Percentiles rank a stretch among this genome's conserved stretches.
Evolutionary conservation across 139 green algal genomes (phyloP).

Genomic region (Chlorella vulgaris): DNA sequence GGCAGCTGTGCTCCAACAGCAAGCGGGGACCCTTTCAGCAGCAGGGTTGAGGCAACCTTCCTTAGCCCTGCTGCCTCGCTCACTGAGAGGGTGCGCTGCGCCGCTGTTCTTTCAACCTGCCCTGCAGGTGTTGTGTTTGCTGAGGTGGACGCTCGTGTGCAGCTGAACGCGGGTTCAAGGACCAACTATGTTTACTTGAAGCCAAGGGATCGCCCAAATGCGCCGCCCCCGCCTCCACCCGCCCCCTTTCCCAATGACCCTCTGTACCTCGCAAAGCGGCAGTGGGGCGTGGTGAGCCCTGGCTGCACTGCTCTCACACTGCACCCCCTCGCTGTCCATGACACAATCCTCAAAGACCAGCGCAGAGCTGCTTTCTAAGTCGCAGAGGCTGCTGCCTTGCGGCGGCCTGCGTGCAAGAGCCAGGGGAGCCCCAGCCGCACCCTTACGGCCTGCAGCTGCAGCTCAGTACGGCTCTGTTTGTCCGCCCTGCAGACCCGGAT

Average conservation of each 20-base stretch:
- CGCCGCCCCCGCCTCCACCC: background rate
- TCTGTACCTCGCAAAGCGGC: background rate
- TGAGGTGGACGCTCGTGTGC: background rate
- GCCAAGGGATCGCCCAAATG: background rate
- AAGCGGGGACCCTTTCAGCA: background rate
- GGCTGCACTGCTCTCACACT: too few relatives aligned
- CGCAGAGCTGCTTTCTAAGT: too few relatives aligned
- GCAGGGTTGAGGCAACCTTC: too few relatives aligned
- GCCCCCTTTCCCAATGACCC: background rate
- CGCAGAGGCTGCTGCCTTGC: too few relatives aligned
- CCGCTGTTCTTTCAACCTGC: background rate
- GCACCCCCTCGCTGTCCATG: too few relatives aligned
- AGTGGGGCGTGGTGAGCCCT: constrained; percentile 1
- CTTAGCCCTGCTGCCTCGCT: background rate
- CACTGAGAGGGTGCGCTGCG: background rate
- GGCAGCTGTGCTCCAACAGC: background rate
- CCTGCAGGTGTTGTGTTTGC: background rate
- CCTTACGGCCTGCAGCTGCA: background rate
- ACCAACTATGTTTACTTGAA: background rate
- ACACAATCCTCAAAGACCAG: too few relatives aligned
- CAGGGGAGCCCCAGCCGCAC: too few relatives aligned
- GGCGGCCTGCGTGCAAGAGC: too few relatives aligned
- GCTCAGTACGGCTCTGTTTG: background rate
- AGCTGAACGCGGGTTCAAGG: background rate
- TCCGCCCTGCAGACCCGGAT: background rate